A percentile compares a stretch with the other conserved stretches of the same genome.
Conservation (phyloP, 2,329 filamentous ascomycete genomes). For the Colletotrichum echinochloae region DNA sequence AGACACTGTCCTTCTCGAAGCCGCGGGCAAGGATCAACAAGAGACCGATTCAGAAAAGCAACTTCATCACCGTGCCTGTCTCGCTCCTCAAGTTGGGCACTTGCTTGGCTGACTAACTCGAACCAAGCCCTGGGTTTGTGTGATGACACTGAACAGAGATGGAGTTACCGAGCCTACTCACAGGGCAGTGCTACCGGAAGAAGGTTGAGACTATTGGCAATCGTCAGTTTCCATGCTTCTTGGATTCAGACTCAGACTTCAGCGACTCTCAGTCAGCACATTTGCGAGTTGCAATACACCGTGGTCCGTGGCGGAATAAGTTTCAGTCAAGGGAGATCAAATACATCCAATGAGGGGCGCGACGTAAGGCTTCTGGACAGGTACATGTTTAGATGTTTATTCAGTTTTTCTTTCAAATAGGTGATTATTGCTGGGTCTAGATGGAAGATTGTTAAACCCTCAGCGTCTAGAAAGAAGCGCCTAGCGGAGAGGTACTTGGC, state of each 20-base stretch:
- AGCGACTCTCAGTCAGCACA: neutral
- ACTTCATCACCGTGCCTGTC: neutral
- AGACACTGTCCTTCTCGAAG: neutral
- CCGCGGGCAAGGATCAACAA: neutral
- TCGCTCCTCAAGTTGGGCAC: neutral
- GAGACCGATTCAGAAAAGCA: neutral
- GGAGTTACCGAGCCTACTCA: neutral
- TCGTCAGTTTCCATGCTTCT: neutral
- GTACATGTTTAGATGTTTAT: neutral
- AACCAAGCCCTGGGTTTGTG: neutral
- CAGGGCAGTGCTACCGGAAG: neutral
- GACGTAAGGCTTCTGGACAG: neutral
- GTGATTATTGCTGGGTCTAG: neutral
- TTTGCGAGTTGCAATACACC: neutral
- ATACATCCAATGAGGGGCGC: rapidly evolving
- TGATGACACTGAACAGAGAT: neutral
- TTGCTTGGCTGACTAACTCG: neutral
- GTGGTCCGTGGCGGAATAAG: neutral
- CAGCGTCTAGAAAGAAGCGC: no score
- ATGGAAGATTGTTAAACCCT: no score
- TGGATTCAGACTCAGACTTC: neutral
- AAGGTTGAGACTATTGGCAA: neutral
- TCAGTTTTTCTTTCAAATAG: neutral
- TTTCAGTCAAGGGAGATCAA: neutral
- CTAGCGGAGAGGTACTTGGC: no score